Conservation (phyloP, 495 filamentous ascomycete genomes). For the Annulohypoxylon bovei region DNA sequence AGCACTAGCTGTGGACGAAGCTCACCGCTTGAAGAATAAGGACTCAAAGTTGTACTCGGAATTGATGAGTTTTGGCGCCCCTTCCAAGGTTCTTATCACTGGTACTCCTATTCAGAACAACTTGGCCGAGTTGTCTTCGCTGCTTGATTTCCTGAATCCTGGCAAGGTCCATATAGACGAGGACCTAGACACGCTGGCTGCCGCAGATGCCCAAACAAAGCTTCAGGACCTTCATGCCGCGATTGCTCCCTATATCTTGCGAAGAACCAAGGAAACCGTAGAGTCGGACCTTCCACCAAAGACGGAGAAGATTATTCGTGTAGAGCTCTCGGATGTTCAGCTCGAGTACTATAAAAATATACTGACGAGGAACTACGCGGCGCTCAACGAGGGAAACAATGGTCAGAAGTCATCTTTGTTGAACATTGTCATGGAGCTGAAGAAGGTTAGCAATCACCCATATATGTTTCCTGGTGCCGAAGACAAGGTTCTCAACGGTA, state of each 20-base stretch:
- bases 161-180: conserved; percentile 86
- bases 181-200: conserved; percentile 74
- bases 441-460: conserved; percentile 98
- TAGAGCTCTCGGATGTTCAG: conserved; percentile 94
- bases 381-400: conserved; percentile 85
- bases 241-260: conserved; percentile 90
- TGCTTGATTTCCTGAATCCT: conserved; percentile 96
- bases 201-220: conserved; percentile 56
- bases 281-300: conserved; percentile 96
- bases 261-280: conserved; percentile 96
- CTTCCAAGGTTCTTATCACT: conserved; percentile 90
- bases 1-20: conserved; percentile 94
- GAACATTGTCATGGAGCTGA: conserved; percentile 99
- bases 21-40: conserved; percentile 95
- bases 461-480: conserved; percentile 97
- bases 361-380: conserved; percentile 93
- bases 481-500: conserved; percentile 81
- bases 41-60: conserved; percentile 91
- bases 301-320: conserved; percentile 97
- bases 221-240: conserved; percentile 72
- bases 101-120: conserved; percentile 98
- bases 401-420: conserved; percentile 93
- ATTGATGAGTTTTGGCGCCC: conserved; percentile 83
- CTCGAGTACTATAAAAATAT: conserved; percentile 99
- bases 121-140: conserved; percentile 85